Base-by-base conservation (phyloP, 2,329 filamentous ascomycete species). In the Coleophoma crateriformis region DNA sequence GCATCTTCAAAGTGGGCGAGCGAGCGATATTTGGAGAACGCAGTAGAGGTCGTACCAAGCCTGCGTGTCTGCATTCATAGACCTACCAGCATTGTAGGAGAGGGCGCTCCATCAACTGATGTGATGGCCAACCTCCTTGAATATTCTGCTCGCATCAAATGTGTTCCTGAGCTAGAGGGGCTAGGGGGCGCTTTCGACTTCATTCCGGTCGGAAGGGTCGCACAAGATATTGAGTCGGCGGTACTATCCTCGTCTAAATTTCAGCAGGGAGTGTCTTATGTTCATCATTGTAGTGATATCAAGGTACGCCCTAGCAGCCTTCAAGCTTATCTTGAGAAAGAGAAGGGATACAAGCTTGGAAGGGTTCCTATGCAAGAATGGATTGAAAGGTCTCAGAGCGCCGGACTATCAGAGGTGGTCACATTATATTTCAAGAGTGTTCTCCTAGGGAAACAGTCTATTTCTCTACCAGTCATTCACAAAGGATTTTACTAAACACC, bases 1-100 rank as follows among this genome's bases (percentile, higher is more conserved):
- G 47, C 56, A 2, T 56, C 65, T 0, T 52, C 60, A 0, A 68
- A 67, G 45, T 69, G 66, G 67, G 65, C 59, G 0, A 58, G 56
- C 45, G 68, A 71, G 52, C 38, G 46, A 0, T 56, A 62, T 45
- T 58, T 70, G 1, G 66, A 67, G 54, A 43, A 45, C 5, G 12
- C 49, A 11, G n/a, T n/a, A n/a, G 38, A 37, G 7, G 45, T 20
- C 17, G 14, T 45, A 17, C 22, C 22, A 6, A 45, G 35, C 5
- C n/a, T 40, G 34, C 39, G 38, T 19, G 34, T 53, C 32, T 40
- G 13, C 32, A 48, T 53, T 20, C 48, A 53, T 37, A 44, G 51
- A 5, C 57, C 62, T 15, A 45, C 45, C 12, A 50, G 32, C 35
- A 54, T 57, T 40, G 43, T 43, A 10, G 42, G 54, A 12, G 45